phyloP scores from a whole-genome alignment of 352 stramenopile genomes.

The Chrysophaeum taylorii region DNA sequence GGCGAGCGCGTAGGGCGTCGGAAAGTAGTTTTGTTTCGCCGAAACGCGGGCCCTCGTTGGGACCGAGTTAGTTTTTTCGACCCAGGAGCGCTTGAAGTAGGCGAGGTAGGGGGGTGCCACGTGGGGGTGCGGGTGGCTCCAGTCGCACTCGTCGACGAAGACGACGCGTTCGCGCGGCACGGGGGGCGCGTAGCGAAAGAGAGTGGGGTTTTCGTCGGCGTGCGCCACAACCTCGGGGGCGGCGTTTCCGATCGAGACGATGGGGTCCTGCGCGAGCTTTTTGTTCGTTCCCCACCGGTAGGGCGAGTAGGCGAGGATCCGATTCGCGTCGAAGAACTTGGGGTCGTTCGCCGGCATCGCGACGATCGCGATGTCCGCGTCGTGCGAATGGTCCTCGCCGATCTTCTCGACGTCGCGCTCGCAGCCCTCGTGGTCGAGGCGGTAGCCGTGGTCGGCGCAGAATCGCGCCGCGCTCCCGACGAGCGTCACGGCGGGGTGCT shows the following conservation, averaged over 20 bases:
- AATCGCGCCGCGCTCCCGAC: not conserved
- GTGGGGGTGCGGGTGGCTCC: not conserved
- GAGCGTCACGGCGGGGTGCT: conserved; percentile 1
- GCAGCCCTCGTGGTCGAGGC: not conserved
- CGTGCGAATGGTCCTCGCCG: not conserved
- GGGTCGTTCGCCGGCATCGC: not conserved
- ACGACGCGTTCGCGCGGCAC: not conserved
- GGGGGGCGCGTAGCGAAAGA: not conserved
- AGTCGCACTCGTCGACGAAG: conserved; percentile 7
- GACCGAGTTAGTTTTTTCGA: not conserved
- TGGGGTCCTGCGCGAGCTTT: not conserved
- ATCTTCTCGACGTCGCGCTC: not conserved
- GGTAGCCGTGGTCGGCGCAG: not conserved
- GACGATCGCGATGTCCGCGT: conserved; percentile 1
- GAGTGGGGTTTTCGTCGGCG: conserved; percentile 10
- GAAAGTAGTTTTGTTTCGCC: not conserved
- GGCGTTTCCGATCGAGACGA: not conserved
- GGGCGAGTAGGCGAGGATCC: not conserved
- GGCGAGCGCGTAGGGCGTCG: conserved; percentile 1
- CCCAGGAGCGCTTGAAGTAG: conserved; percentile 15
- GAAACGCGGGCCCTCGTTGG: not conserved
- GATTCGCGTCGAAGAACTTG: not conserved
- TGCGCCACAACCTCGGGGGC: not conserved
- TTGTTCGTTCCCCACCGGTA: conserved; percentile 9
- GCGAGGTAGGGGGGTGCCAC: not conserved